These are phyloP conservation scores for Parietaria judaica DNA, from an alignment of 306 rosid genomes.

Conservation along the genomic window DNA sequence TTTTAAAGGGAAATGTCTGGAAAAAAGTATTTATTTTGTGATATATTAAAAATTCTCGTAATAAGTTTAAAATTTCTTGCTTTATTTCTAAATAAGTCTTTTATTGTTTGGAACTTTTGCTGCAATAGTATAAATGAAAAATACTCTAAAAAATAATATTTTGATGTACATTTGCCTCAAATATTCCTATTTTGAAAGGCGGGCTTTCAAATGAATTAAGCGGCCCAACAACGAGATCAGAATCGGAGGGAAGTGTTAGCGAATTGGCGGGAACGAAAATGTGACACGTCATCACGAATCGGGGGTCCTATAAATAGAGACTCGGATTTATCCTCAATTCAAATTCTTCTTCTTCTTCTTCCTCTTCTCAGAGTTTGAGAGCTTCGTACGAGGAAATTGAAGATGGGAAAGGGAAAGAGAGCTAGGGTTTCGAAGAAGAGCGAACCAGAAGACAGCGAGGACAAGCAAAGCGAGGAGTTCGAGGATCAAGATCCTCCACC, in stretches of 20 bases:
- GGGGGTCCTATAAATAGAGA: background rate
- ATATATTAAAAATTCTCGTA: too few species aligned
- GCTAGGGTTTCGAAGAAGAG: constrained; percentile 4
- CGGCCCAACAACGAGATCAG: background rate
- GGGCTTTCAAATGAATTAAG: too few species aligned
- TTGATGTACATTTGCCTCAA: too few species aligned
- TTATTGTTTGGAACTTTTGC: too few species aligned
- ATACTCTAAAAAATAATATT: too few species aligned
- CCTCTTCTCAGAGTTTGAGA: background rate
- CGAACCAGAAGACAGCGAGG: background rate
- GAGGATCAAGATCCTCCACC: background rate
- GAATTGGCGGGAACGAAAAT: constrained; percentile 11
- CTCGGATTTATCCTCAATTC: background rate
- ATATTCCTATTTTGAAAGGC: too few species aligned
- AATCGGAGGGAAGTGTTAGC: background rate
- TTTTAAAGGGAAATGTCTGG: too few species aligned
- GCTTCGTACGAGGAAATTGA: background rate
- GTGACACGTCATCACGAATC: too few species aligned
- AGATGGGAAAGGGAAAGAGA: constrained; percentile 11
- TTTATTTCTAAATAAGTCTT: too few species aligned
- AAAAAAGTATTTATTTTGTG: too few species aligned
- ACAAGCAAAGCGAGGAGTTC: background rate
- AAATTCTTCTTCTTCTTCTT: background rate
- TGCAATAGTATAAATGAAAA: too few species aligned
- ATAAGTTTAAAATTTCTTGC: too few species aligned